Conservation (phyloP, 805 yeast species). For the Candida hungchunana region DNA sequence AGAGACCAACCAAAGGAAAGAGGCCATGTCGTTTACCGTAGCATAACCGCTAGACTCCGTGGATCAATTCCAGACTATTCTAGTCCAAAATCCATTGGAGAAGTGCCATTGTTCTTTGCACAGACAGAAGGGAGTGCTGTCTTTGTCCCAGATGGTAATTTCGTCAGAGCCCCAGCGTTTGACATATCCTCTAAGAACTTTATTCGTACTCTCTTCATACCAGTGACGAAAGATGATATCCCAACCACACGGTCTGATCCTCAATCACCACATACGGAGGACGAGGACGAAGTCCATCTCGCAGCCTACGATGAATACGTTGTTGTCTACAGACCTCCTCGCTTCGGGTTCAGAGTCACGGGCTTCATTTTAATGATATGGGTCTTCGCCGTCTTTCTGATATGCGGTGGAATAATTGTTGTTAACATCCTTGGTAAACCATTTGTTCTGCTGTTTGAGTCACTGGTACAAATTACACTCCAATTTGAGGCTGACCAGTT, state of each 20-base stretch:
- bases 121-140: slow-evolving; percentile 42
- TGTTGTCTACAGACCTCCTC: slow-evolving; percentile 85
- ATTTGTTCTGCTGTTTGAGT: slow-evolving; percentile 2
- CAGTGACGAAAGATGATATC: slow-evolving; percentile 77
- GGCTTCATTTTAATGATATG: slow-evolving; percentile 36
- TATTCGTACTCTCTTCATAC: slow-evolving; percentile 65
- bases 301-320: slow-evolving; percentile 46
- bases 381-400: slow-evolving; percentile 39
- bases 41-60: slow-evolving; percentile 38
- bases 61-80: slow-evolving; percentile 49
- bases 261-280: slow-evolving; percentile 22
- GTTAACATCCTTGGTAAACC: slow-evolving; percentile 29
- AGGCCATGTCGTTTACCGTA: slow-evolving; percentile 61
- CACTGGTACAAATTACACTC: neutral
- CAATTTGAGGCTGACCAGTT: slow-evolving; percentile 13
- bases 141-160: slow-evolving; percentile 77
- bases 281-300: slow-evolving; percentile 38
- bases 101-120: slow-evolving; percentile 41
- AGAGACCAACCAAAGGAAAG: slow-evolving; percentile 60
- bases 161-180: slow-evolving; percentile 80
- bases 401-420: slow-evolving; percentile 20
- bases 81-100: slow-evolving; percentile 47
- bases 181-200: slow-evolving; percentile 69
- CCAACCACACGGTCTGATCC: slow-evolving; percentile 36
- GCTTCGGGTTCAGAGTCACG: slow-evolving; percentile 57